Evolutionary conservation across 805 yeast species (phyloP).

Genomic region (Grigorovia transvaalensis): DNA sequence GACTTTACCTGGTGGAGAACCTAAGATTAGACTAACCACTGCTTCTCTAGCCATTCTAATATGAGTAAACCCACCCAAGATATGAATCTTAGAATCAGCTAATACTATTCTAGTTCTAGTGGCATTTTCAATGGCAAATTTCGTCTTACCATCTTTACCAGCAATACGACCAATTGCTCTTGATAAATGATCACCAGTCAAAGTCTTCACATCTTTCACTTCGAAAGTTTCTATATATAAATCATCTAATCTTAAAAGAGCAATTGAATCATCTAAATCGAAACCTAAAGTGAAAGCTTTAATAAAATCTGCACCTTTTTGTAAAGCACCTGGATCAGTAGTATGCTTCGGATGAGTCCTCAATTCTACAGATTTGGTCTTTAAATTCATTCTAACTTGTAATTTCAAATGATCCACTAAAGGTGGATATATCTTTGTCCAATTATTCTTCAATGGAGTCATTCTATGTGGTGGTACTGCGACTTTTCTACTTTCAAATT

Average conservation of each 20-base stretch:
- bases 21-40: slow-evolving; percentile 86
- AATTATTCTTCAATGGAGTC: slow-evolving; percentile 79
- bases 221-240: slow-evolving; percentile 95
- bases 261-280: slow-evolving; percentile 94
- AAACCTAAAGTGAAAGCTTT: slow-evolving; percentile 94
- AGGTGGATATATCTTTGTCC: slow-evolving; percentile 95
- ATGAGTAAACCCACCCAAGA: slow-evolving; percentile 93
- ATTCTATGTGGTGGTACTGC: slow-evolving; percentile 96
- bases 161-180: slow-evolving; percentile 99
- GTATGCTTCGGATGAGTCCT: slow-evolving; percentile 72
- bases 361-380: slow-evolving; percentile 78
- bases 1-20: slow-evolving; percentile 97
- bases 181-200: slow-evolving; percentile 91
- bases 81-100: slow-evolving; percentile 94
- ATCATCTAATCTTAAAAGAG: slow-evolving; percentile 87
- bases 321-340: slow-evolving; percentile 87
- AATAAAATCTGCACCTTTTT: slow-evolving; percentile 95
- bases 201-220: slow-evolving; percentile 90
- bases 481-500: slow-evolving; percentile 78
- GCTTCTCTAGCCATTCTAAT: slow-evolving; percentile 98
- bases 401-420: slow-evolving; percentile 87
- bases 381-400: slow-evolving; percentile 91
- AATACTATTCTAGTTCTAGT: slow-evolving; percentile 95
- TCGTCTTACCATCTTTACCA: slow-evolving; percentile 98
- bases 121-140: slow-evolving; percentile 96